Conservation (phyloP, 371 early-diverging fungal genomes). For the Chytridium lagenaria region DNA sequence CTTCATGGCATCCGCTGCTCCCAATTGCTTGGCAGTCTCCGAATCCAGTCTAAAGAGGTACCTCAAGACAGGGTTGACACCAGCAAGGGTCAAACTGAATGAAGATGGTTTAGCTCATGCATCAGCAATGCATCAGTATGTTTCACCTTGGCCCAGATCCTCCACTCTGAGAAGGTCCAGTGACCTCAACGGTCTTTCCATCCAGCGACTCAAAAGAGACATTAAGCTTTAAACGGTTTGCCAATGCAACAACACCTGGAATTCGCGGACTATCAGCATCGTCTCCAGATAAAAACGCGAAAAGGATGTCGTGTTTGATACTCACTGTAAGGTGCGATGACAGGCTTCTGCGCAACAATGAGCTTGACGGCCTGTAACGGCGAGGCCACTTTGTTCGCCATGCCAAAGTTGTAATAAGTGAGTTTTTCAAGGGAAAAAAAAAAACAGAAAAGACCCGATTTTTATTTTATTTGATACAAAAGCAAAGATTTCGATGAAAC, state of each 20-base stretch:
- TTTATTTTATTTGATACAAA: conserved; percentile 2
- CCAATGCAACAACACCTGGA: conserved; percentile 31
- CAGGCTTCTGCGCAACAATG: conserved; percentile 12
- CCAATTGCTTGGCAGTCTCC: conserved; percentile 13
- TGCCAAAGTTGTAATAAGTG: background rate
- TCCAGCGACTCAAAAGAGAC: conserved; percentile 21
- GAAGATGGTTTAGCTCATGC: background rate
- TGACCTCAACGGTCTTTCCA: conserved; percentile 1
- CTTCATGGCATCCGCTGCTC: conserved; percentile 30
- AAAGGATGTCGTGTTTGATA: background rate
- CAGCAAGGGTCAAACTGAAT: background rate
- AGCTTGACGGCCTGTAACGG: background rate
- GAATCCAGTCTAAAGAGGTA: conserved; percentile 14
- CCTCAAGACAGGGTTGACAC: conserved; percentile 29
- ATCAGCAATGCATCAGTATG: too few species aligned
- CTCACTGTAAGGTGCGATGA: conserved; percentile 1
- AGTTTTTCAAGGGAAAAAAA: background rate
- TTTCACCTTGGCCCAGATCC: background rate
- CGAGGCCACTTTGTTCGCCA: background rate
- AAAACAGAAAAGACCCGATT: background rate
- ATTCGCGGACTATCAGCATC: too few species aligned
- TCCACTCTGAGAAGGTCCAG: conserved; percentile 16
- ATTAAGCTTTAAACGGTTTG: conserved; percentile 28
- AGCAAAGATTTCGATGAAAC: background rate
- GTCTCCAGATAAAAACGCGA: too few species aligned